Conservation (phyloP, 495 filamentous ascomycete species). For the Stereocaulon alpinum region DNA sequence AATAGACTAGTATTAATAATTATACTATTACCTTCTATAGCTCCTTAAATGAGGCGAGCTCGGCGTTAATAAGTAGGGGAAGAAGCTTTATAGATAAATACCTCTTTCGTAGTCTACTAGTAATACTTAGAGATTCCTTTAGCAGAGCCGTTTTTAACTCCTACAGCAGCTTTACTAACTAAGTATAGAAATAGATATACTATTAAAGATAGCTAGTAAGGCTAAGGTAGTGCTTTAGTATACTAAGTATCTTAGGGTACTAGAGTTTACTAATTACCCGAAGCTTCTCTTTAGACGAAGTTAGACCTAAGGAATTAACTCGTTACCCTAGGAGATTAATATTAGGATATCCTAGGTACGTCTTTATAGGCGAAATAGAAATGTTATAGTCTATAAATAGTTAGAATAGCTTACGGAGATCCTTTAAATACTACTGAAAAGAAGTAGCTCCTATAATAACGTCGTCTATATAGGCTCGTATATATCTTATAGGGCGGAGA, state of each 20-base stretch:
- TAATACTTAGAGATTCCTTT: background rate
- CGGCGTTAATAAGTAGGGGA: too few species aligned
- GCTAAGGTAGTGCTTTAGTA: background rate
- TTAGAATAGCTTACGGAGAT: constrained; percentile 1
- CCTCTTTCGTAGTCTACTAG: background rate
- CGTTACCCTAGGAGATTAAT: too few species aligned
- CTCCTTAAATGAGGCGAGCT: too few species aligned
- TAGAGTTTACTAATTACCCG: too few species aligned
- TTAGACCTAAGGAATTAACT: too few species aligned
- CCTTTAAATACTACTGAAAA: background rate
- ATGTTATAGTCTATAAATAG: constrained; percentile 4
- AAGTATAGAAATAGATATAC: constrained; percentile 2
- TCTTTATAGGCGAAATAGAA: background rate
- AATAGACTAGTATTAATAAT: background rate
- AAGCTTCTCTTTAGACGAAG: too few species aligned
- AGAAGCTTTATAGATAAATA: background rate
- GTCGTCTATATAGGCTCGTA: constrained; percentile 10
- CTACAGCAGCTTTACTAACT: background rate
- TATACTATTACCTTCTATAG: background rate
- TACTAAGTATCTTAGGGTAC: too few species aligned
- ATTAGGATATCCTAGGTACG: too few species aligned
- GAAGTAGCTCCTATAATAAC: background rate
- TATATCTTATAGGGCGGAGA: background rate
- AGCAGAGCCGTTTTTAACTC: background rate
- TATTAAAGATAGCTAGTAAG: background rate